Conservation (phyloP, 805 yeast species). For the Candida lessepsii region DNA sequence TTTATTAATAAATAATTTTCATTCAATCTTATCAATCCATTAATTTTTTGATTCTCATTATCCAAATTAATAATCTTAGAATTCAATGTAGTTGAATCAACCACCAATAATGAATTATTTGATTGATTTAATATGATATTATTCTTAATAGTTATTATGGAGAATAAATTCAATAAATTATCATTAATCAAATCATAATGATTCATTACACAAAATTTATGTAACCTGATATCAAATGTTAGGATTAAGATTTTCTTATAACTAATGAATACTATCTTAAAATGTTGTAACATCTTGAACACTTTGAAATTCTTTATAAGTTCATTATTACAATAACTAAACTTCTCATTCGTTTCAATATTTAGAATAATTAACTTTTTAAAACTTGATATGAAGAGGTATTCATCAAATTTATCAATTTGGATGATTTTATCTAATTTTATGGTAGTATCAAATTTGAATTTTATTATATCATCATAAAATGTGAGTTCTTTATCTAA, state of each 20-base stretch:
- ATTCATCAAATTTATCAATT: slow-evolving; percentile 12
- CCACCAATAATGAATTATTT: slow-evolving; percentile 11
- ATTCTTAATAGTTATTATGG: slow-evolving; percentile 12
- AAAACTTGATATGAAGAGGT: slow-evolving; percentile 14
- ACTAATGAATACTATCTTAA: slow-evolving; percentile 10
- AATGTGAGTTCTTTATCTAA: slow-evolving; percentile 8
- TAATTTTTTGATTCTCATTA: slow-evolving; percentile 14
- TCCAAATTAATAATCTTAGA: slow-evolving; percentile 6
- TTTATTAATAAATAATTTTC: slow-evolving; percentile 12
- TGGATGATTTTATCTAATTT: slow-evolving; percentile 16
- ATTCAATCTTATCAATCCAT: slow-evolving; percentile 13
- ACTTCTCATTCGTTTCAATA: slow-evolving; percentile 10
- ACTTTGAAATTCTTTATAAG: slow-evolving; percentile 14
- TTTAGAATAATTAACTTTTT: slow-evolving; percentile 14
- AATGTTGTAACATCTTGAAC: slow-evolving; percentile 11
- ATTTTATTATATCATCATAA: slow-evolving; percentile 14
- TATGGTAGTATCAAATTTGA: slow-evolving; percentile 14
- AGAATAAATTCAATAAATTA: slow-evolving; percentile 14
- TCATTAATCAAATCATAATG: slow-evolving; percentile 12
- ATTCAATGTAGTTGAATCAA: slow-evolving; percentile 10
- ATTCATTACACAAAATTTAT: slow-evolving; percentile 9
- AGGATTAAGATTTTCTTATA: slow-evolving; percentile 10
- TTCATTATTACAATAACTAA: slow-evolving; percentile 10
- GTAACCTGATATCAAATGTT: slow-evolving; percentile 1
- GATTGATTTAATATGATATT: slow-evolving; percentile 14